Evolutionary conservation across 2,329 filamentous ascomycete genomes (phyloP), one percentile per base, ranked within the genome.

Genomic region (Colletotrichum scovillei): DNA sequence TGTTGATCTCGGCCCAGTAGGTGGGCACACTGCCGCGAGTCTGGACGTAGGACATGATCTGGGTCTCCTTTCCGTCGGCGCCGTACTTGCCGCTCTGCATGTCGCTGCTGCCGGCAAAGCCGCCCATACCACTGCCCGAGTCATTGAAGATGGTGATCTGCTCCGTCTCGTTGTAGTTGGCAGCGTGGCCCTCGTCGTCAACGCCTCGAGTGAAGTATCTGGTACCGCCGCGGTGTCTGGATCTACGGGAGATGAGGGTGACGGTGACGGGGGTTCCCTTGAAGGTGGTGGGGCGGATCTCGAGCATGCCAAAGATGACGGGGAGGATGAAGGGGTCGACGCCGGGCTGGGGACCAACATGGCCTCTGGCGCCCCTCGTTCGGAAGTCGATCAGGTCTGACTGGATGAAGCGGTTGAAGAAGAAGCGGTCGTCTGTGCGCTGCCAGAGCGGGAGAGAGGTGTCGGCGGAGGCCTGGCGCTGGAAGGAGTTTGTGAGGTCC

Each of bases 81-180:
- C 89, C 88, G 53, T 90, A 85, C 80, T 92, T 93, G 74, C 92
- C 92, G 80, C 94, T 95, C 78, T 94, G 90, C 86, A 94, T 93
- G 24, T 93, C 91, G 72, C 90, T 88, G 77, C 92, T 93, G 66
- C 94, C 93, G 63, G 93, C 93, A 82, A 94, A 98, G 7, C 95
- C 95, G 53, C 94, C 92, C 56, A 97, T 84, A 0, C 93, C 93
- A 4, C 88, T 88, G 60, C 90, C 88, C 68, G 86, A 89, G 82
- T 98, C 97, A 78, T 98, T 98, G 77, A 98, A 84, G 49, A 99
- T 91, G 74, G 98, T 88, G 42, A 97, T 88, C 81, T 99, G 97
- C 81, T 99, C 97, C 0, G 97, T 98, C 87, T 99, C 97, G 81
- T 99, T 99, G 88, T 96, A 99, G 82, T 99, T 99, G 76, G 97